Evolutionary conservation across 2,329 filamentous ascomycete genomes (phyloP), one percentile per base, ranked within the genome.

Genomic region (Berkeleyomyces rouxiae): DNA sequence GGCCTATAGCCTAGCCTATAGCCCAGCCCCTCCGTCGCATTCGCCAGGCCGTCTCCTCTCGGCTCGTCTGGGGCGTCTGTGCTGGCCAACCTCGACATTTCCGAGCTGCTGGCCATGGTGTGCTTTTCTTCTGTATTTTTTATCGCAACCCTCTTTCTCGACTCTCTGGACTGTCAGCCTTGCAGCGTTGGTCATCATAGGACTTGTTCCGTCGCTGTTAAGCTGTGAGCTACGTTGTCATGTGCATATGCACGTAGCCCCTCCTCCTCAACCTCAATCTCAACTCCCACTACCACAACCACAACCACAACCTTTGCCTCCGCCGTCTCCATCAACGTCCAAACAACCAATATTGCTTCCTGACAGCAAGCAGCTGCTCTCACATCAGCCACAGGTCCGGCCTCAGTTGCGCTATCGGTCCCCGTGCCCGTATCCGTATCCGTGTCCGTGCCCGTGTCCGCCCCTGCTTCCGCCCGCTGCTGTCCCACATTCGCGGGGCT

Each of bases 251-350:
- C 63, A 59, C 60, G 57, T 57, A 49, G 37, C 49, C 61, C 61
- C 61, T 58, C 62, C 58, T 11, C 31, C 46, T 37, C 11, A 61
- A 49, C 58, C 59, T 65, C 62, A 62, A 67, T 63, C 67, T 69
- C 46, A 58, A 49, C 47, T 23, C 1, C 23, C 23, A 23, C 23
- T 23, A 23, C 23, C 23, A 23, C 23, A 23, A 67, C 64, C 67
- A 69, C 46, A 58, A 49, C 60, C 23, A 36, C 47, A 2, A 4
- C 31, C 47, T 10, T 10, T 10, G 31, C 49, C 49, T 36, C 49
- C 11, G 13, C 36, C 51, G 11, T 36, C 51, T 37, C 11, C 51
- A 55, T 39, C 51, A 55, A 55, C 13, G 36, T n/a, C 16, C 3
- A 55, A 10, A 16, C 36, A 37, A 31, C 51, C 7, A 36, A 31